Base-by-base conservation (phyloP, 495 filamentous ascomycete genomes). In the Monascus purpureus region DNA sequence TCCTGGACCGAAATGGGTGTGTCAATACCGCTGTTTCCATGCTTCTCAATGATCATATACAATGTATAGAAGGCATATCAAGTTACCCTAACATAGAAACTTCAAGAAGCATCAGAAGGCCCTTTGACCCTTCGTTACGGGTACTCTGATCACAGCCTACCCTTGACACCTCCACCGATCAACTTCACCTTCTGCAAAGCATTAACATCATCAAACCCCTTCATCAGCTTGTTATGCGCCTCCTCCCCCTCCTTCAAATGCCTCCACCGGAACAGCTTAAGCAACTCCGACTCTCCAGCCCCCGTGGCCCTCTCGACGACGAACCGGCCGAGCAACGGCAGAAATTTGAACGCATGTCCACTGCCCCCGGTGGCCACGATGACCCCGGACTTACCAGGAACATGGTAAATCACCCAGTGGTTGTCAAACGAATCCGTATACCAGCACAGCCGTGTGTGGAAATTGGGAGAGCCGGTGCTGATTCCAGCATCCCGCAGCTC, bases 291-390 rank as follows among this genome's bases (percentile, higher is more conserved):
- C 6, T 42, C 46, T 5, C 20, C 20, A 13, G 45, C 38, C 1
- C 65, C 54, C 41, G 61, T 49, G 9, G 86, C 47, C 17, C 63
- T 58, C 38, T 79, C 72, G 2, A 69, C 71, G 12, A 86, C 65
- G 40, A 66, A 68, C 26, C 74, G 67, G 6, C 82, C 82, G 2
- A 88, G 48, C n/a, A 83, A 70, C 0, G 82, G 82, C 37, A 86
- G 38, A 42, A 85, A 86, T 47, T 88, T 86, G 53, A 79, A 87
- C 1, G 53, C 82, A 49, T 90, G 82, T 0, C 82, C 82, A 40
- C 70, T 77, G 0, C 77, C 82, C 0, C 82, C 82, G 1, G 77
- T 82, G 0, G 78, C 73, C 2, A 90, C 39, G 42, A 87, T 78
- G 13, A 86, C 42, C 60, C 67, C 31, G 52, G 38, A 38, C 60